These are phyloP conservation scores for Caloboletus firmus DNA, from an alignment of 1,284 basidiomycete genomes.

Conservation along the genomic window DNA sequence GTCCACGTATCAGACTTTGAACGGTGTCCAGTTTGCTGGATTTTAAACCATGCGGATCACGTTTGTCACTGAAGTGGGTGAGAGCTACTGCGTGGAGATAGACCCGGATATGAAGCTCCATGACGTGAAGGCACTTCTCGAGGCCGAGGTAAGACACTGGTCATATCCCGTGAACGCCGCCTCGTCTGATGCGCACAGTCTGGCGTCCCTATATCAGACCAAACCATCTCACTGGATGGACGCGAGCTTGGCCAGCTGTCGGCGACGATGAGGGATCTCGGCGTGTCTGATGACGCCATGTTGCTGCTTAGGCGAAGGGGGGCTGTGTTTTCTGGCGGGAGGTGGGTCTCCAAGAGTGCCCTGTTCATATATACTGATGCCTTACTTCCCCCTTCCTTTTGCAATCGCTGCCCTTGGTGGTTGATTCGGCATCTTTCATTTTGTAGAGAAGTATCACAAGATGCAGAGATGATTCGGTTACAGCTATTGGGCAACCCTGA, in stretches of 20 bases:
- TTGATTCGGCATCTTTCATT: neutral
- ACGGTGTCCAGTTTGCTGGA: neutral
- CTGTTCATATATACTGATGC: neutral
- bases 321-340: conserved; percentile 51
- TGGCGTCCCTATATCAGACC: conserved; percentile 66
- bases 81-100: conserved; percentile 78
- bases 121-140: conserved; percentile 85
- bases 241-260: conserved; percentile 63
- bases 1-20: neutral
- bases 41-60: conserved; percentile 70
- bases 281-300: conserved; percentile 64
- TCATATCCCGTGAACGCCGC: neutral
- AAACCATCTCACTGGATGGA: conserved; percentile 66
- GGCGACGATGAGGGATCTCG: conserved; percentile 64
- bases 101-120: conserved; percentile 85
- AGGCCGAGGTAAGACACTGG: conserved; percentile 72
- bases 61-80: conserved; percentile 76
- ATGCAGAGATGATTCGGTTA: conserved; percentile 87
- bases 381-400: neutral
- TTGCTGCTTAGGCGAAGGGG: conserved; percentile 64
- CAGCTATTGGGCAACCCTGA: conserved; percentile 83
- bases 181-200: conserved; percentile 45
- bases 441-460: conserved; percentile 63
- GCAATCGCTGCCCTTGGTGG: neutral
- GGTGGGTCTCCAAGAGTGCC: conserved; percentile 43